These are phyloP conservation scores for Globisporangium cystogenes DNA, from an alignment of 352 stramenopile genomes.

Conservation along the genomic window DNA sequence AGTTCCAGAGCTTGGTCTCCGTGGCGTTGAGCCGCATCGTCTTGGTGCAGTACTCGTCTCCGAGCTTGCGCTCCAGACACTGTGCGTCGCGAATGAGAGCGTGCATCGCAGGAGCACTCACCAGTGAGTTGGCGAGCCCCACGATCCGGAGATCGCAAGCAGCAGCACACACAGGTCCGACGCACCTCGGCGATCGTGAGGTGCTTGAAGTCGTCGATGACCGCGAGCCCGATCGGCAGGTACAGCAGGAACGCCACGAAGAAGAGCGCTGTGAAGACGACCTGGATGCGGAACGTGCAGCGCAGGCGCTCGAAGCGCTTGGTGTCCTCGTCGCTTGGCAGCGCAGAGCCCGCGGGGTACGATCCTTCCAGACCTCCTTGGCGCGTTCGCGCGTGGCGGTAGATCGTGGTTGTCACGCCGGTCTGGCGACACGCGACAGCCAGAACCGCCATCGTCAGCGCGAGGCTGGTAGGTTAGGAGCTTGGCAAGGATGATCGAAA, in stretches of 20 bases:
- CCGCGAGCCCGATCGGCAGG: conserved; percentile 49
- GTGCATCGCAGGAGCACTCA: background rate
- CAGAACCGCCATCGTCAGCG: background rate
- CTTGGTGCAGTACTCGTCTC: conserved; percentile 52
- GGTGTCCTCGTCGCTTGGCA: conserved; percentile 13
- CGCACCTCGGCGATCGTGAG: conserved; percentile 37
- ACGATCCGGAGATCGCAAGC: background rate
- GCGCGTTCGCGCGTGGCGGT: conserved; percentile 12
- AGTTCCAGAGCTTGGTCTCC: conserved; percentile 68
- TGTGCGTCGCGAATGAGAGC: conserved; percentile 1
- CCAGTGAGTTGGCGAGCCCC: background rate
- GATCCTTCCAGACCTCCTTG: conserved; percentile 2
- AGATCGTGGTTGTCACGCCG: conserved; percentile 23
- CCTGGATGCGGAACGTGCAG: conserved; percentile 33
- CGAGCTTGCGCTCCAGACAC: conserved; percentile 48
- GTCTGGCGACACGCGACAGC: conserved; percentile 13
- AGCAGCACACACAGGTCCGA: background rate
- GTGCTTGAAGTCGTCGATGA: conserved; percentile 32
- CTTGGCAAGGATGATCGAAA: background rate
- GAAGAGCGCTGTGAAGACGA: conserved; percentile 35
- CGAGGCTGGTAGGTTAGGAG: background rate
- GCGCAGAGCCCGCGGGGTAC: conserved; percentile 5
- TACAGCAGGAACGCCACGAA: conserved; percentile 67
- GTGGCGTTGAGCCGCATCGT: conserved; percentile 50
- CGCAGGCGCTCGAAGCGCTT: conserved; percentile 20